These are phyloP conservation scores for Beauveria bassiana DNA, from an alignment of 2,329 filamentous ascomycete genomes.

Conservation along the genomic window DNA sequence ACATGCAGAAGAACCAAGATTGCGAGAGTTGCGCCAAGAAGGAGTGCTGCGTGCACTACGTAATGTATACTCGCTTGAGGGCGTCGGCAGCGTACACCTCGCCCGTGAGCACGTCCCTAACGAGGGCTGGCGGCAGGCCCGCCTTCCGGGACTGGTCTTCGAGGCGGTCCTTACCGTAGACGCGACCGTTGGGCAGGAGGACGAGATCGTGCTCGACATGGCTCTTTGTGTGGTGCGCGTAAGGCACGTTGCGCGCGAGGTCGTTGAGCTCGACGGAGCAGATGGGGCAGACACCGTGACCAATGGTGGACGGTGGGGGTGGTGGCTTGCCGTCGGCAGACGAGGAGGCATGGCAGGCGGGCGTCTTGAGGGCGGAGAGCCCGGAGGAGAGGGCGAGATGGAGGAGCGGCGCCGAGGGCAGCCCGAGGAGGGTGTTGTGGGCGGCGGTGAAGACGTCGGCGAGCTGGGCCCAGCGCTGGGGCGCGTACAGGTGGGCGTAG, in stretches of 20 bases:
- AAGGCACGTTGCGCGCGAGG: slow-evolving; percentile 79
- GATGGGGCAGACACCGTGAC: slow-evolving; percentile 82
- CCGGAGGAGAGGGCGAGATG: slow-evolving; percentile 88
- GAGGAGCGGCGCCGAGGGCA: slow-evolving; percentile 76
- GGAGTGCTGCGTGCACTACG: slow-evolving; percentile 23
- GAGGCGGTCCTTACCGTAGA: slow-evolving; percentile 72
- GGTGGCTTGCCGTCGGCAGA: slow-evolving; percentile 23
- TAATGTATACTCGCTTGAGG: slow-evolving; percentile 86
- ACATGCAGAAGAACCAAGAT: not conserved
- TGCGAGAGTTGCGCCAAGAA: not conserved
- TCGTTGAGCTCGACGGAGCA: slow-evolving; percentile 94
- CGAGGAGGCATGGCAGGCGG: slow-evolving; percentile 71
- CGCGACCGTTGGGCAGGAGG: slow-evolving; percentile 77
- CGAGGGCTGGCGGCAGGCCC: slow-evolving; percentile 54
- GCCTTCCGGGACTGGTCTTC: slow-evolving; percentile 73
- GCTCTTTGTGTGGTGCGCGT: slow-evolving; percentile 91
- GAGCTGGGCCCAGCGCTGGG: slow-evolving; percentile 65
- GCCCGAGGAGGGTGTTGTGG: slow-evolving; percentile 75
- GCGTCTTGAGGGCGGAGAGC: slow-evolving; percentile 90
- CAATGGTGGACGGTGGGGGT: slow-evolving; percentile 35
- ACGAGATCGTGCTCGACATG: slow-evolving; percentile 83
- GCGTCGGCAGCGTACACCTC: slow-evolving; percentile 54
- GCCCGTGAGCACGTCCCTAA: slow-evolving; percentile 74
- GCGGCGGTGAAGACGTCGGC: slow-evolving; percentile 75
- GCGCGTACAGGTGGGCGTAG: slow-evolving; percentile 59